Conservation (phyloP, 495 filamentous ascomycete genomes). For the Tuber borchii region DNA sequence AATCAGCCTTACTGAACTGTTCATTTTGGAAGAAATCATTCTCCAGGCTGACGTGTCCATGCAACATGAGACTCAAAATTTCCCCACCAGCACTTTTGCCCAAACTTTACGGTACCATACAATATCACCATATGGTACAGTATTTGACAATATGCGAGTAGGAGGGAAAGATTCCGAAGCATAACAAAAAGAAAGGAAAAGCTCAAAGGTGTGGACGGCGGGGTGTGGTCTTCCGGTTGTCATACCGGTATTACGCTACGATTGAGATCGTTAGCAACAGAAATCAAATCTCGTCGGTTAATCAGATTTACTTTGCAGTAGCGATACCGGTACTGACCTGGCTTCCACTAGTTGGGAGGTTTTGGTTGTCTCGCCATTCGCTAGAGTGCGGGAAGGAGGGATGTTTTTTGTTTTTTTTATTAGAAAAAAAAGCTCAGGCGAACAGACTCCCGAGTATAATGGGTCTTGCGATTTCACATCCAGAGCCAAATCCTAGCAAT, state of each 20-base stretch:
- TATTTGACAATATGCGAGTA: background rate
- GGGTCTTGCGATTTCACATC: background rate
- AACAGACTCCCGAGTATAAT: background rate
- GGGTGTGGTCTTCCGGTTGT: background rate
- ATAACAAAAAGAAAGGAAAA: background rate
- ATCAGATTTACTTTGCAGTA: too few relatives aligned
- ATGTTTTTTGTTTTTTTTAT: too few relatives aligned
- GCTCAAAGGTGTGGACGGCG: background rate
- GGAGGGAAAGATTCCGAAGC: background rate
- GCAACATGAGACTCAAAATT: background rate
- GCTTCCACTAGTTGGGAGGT: background rate
- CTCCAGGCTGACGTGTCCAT: background rate
- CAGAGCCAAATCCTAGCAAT: too few relatives aligned
- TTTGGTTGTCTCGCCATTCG: background rate
- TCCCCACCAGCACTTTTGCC: background rate
- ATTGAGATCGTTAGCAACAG: background rate
- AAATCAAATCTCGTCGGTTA: too few relatives aligned
- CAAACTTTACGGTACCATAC: background rate
- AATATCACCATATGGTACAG: background rate
- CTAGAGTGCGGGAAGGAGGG: background rate
- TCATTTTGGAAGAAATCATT: background rate
- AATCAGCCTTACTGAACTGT: background rate
- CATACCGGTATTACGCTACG: background rate
- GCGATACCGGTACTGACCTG: too few relatives aligned
- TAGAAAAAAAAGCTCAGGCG: background rate